Conservation (phyloP, 345 rosid species). For the Populus nigra region DNA sequence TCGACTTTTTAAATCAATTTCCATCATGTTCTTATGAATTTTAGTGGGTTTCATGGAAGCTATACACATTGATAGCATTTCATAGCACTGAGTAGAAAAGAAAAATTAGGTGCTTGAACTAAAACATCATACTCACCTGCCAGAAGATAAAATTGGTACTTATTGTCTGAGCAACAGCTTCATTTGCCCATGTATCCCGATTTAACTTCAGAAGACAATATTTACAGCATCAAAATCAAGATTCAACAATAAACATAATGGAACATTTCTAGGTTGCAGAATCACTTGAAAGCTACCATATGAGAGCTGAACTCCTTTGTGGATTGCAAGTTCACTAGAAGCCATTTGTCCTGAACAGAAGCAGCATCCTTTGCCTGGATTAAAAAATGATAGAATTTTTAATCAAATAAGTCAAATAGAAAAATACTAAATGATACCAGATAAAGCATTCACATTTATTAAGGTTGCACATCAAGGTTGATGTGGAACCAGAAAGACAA, state of each 20-base stretch:
- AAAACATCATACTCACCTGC: constrained; percentile 59
- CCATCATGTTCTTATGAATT: background rate
- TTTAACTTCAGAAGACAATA: constrained; percentile 66
- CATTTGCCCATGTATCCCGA: constrained; percentile 99
- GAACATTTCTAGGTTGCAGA: constrained; percentile 2
- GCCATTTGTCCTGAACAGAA: constrained; percentile 87
- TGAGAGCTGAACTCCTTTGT: constrained; percentile 92
- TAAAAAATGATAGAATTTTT: constrained; percentile 3
- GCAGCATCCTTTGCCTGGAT: constrained; percentile 78
- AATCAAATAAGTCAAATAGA: constrained; percentile 12
- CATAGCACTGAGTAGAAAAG: background rate
- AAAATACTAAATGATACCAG: background rate
- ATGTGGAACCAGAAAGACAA: background rate
- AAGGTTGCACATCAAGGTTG: background rate
- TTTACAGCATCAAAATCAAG: constrained; percentile 10
- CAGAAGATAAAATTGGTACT: constrained; percentile 89
- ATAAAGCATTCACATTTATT: background rate
- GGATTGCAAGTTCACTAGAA: constrained; percentile 88
- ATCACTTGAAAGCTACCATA: constrained; percentile 43
- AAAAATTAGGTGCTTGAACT: background rate
- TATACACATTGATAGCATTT: background rate
- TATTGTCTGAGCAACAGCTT: constrained; percentile 84
- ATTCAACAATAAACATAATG: background rate
- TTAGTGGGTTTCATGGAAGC: background rate
- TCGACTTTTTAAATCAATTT: background rate